Evolutionary conservation across 1,284 basidiomycete species (phyloP).

Genomic region (Cutaneotrichosporon cyanovorans): DNA sequence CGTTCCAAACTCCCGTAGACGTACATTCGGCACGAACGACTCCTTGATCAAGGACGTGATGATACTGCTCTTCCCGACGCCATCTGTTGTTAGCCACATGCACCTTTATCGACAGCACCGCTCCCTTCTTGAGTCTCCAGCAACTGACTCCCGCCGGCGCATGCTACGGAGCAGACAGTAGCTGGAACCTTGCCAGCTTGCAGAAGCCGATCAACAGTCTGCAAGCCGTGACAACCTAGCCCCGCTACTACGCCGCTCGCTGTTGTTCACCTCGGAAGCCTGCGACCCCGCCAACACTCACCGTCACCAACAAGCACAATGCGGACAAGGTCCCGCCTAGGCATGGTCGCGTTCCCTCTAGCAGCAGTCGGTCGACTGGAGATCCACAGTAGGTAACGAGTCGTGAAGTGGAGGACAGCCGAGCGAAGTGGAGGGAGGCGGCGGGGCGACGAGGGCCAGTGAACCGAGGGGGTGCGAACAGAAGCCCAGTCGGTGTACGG

Average conservation of each 20-base stretch:
- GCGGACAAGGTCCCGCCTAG: constrained; percentile 49
- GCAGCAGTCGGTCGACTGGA: background rate
- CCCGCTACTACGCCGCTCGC: too few relatives aligned
- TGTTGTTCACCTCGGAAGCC: too few relatives aligned
- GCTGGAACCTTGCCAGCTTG: too few relatives aligned
- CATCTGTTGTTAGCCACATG: constrained; percentile 54
- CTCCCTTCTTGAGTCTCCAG: too few relatives aligned
- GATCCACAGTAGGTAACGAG: background rate
- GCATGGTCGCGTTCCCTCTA: constrained; percentile 20
- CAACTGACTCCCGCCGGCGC: too few relatives aligned
- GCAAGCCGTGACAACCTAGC: too few relatives aligned
- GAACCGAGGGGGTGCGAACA: too few relatives aligned
- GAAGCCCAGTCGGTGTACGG: too few relatives aligned
- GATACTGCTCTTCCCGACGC: constrained; percentile 89
- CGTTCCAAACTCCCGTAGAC: constrained; percentile 25
- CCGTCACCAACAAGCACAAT: constrained; percentile 92
- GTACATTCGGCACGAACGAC: constrained; percentile 77
- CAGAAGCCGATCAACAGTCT: too few relatives aligned
- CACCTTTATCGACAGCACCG: too few relatives aligned
- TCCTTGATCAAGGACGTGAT: constrained; percentile 94
- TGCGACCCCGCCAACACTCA: constrained; percentile 49
- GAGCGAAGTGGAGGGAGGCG: background rate
- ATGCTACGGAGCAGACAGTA: too few relatives aligned
- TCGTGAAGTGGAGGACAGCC: background rate
- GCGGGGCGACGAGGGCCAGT: background rate